Evolutionary conservation across 352 stramenopile species (phyloP).

Genomic region (Globisporangium emineosum): DNA sequence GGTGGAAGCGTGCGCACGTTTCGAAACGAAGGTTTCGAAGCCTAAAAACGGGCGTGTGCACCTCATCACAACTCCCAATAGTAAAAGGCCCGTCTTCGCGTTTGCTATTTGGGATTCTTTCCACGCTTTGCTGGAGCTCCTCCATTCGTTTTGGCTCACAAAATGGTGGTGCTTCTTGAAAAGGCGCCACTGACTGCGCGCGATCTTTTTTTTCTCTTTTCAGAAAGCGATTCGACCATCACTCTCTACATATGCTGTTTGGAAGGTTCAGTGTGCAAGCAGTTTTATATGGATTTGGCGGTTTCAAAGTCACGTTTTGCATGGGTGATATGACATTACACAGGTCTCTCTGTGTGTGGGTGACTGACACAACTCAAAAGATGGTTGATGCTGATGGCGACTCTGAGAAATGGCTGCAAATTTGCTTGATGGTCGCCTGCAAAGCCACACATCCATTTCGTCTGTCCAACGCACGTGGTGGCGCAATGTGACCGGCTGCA

Average conservation of each 20-base stretch:
- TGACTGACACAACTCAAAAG: no score
- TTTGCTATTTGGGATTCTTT: not conserved
- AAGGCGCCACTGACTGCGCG: not conserved
- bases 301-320: not conserved
- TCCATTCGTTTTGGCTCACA: no score
- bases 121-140: not conserved
- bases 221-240: not conserved
- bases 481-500: not conserved
- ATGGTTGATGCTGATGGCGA: no score
- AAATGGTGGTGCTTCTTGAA: no score
- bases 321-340: not conserved
- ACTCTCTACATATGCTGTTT: not conserved
- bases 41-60: no score
- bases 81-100: no score
- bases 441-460: not conserved
- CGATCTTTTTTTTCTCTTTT: constrained; percentile 2
- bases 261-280: not conserved
- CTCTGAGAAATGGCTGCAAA: not conserved
- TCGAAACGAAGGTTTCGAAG: constrained; percentile 1
- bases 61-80: no score
- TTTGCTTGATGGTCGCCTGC: not conserved
- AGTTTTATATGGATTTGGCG: not conserved
- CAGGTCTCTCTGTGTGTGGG: not conserved
- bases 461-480: not conserved
- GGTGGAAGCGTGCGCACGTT: not conserved